Base-by-base conservation (phyloP, 805 yeast species). In the Brettanomyces custersianus region DNA sequence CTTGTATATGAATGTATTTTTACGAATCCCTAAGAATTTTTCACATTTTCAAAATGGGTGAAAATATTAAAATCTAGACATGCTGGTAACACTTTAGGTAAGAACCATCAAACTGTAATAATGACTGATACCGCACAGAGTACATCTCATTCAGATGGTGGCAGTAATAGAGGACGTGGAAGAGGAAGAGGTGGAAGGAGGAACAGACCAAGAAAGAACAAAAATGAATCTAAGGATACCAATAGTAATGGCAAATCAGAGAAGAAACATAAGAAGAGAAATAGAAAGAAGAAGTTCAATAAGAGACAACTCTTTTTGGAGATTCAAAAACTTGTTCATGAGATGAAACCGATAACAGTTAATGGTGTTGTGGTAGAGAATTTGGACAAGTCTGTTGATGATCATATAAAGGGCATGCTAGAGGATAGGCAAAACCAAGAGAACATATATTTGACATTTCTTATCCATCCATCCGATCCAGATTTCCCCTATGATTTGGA, bases 401-500 rank as follows among this genome's bases (percentile, higher is more conserved):
- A 48, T 9, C 52, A 36, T 27, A 12, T 54, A 12, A 29, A 40
- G 15, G 42, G 40, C 4, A 29, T 47, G 3, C 17, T 41, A 16
- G 28, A 34, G 13, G 49, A 41, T 33, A 43, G 36, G 17, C 18
- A 34, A 2, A 45, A 43, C 19, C 21, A 31, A 5, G 39, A 42
- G 26, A 52, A 48, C 20, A 45, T 67, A 4, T 70, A 70, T 39
- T 35, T 74, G 12, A 62, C 73, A 11, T 64, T 74, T 41, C 42
- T 63, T 22, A 40, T 75, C 31, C 48, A 45, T 16, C 88, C 88
- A 0, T 63, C 78, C 0, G 88, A 80, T 49, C 87, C 87, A 0
- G 81, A 80, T 31, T 81, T 82, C 49, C 80, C 87, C 0, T 80
- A 65, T 48, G 85, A 77, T 36, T 54, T 81, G 21, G 68, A 66